Percentiles rank a stretch among this genome's conserved stretches.
Conservation (phyloP, 202 grass and related monocot genomes). For the Eragrostis tef region DNA sequence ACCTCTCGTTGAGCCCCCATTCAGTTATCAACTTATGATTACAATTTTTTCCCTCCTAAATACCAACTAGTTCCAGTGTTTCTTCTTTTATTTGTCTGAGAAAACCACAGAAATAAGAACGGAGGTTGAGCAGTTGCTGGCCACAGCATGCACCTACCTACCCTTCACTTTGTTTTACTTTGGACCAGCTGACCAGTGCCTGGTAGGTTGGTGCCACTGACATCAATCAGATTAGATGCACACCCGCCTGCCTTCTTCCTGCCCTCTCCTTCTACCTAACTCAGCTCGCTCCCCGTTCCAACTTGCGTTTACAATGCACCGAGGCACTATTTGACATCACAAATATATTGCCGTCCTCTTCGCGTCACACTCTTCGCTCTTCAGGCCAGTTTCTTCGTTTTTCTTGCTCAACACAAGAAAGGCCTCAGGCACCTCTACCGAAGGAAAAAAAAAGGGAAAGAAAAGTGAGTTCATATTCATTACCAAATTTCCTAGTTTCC, state of each 20-base stretch:
- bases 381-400: neutral
- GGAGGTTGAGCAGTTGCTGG: neutral
- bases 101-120: neutral
- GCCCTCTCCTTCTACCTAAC: neutral
- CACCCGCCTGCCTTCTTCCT: neutral
- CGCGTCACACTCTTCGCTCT: neutral
- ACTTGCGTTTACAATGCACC: neutral
- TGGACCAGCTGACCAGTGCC: neutral
- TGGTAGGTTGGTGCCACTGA: conserved; percentile 10
- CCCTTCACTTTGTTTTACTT: neutral
- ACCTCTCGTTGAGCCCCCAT: too few species aligned
- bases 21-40: too few species aligned
- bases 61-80: neutral
- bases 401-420: neutral
- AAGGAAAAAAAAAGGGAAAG: neutral
- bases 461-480: neutral
- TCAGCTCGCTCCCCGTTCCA: neutral
- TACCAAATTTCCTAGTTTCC: neutral
- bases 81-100: neutral
- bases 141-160: conserved; percentile 33
- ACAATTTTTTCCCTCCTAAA: too few species aligned
- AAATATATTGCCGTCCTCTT: neutral
- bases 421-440: neutral
- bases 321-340: neutral
- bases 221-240: neutral